Base-by-base conservation (phyloP, 2,329 filamentous ascomycete species). In the Penicillium verrucosum region DNA sequence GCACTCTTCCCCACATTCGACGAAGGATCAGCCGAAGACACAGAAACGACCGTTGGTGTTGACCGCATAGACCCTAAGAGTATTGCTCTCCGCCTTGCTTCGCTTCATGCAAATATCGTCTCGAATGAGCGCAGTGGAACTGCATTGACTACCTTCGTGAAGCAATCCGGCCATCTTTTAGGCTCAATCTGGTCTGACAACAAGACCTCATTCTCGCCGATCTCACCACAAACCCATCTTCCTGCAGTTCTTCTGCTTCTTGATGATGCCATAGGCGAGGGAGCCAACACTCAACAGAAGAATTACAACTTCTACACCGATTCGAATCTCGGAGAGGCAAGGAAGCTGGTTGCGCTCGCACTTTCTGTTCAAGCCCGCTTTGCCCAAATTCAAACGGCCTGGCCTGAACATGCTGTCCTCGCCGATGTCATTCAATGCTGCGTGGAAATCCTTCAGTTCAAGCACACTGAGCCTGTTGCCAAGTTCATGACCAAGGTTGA, bases 221-320 rank as follows among this genome's bases (percentile, higher is more conserved):
- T 70, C 9, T 57, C 61, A 36, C 71, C 84, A 27, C 78, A 79
- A 50, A 78, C 78, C 50, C 79, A 92, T 46, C 77, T 96, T 27
- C 82, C 90, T 2, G 83, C 84, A 3, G 80, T 88, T 0, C 74
- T 92, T 25, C 75, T 93, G 18, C 76, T 84, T 0, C 73, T 96
- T 1, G 80, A 87, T 56, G 83, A 88, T 59, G 83, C 85, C 64
- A 73, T 85, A 30, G 71, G 80, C 37, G 76, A 78, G 37, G 81
- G 82, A 49, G 72, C 70, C 23, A 69, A 63, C n/a, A 74, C 75
- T 5, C 67, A 77, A 3, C 64, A 74, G 0, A 74, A 73, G 32
- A 72, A 78, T 25, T 95, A 93, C 78, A 96, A 96, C 74, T 97
- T 99, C 72, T 99, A 99, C 73, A 87, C 84, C 0, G 88, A 96